Evolutionary conservation across 805 yeast species (phyloP).

Genomic region (Metschnikowia henanensis): DNA sequence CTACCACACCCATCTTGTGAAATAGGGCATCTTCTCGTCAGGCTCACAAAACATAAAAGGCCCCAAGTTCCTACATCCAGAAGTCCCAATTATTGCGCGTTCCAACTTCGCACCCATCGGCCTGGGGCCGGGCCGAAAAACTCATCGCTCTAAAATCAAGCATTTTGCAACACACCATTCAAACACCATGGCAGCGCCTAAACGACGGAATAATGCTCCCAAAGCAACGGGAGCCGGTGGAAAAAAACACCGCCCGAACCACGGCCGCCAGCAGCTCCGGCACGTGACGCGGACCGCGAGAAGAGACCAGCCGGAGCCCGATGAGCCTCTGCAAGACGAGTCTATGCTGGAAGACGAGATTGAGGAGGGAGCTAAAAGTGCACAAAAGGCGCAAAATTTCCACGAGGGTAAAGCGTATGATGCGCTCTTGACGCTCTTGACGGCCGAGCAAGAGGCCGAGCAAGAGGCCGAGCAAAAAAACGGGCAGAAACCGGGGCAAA

Average conservation of each 20-base stretch:
- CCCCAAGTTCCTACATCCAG: too few species aligned
- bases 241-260: constrained; percentile 26
- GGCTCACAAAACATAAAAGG: too few species aligned
- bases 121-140: not conserved
- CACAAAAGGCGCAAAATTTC: constrained; percentile 20
- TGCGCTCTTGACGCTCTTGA: constrained; percentile 64
- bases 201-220: not conserved
- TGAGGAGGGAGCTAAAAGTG: constrained; percentile 3
- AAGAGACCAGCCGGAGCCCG: constrained; percentile 27
- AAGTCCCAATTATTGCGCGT: too few species aligned
- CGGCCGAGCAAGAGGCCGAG: constrained; percentile 22
- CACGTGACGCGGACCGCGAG: constrained; percentile 55
- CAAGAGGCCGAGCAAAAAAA: not conserved
- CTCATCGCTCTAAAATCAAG: constrained; percentile 5
- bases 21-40: too few species aligned
- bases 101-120: not conserved
- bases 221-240: not conserved
- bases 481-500: too few species aligned
- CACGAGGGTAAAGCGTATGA: constrained; percentile 52
- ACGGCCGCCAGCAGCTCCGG: constrained; percentile 64
- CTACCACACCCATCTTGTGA: too few species aligned
- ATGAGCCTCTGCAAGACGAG: constrained; percentile 18
- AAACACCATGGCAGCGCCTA: constrained; percentile 5
- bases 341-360: constrained; percentile 16
- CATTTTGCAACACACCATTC: not conserved